Base-by-base conservation (phyloP, 2,329 filamentous ascomycete genomes). In the Sarocladium oryzae region DNA sequence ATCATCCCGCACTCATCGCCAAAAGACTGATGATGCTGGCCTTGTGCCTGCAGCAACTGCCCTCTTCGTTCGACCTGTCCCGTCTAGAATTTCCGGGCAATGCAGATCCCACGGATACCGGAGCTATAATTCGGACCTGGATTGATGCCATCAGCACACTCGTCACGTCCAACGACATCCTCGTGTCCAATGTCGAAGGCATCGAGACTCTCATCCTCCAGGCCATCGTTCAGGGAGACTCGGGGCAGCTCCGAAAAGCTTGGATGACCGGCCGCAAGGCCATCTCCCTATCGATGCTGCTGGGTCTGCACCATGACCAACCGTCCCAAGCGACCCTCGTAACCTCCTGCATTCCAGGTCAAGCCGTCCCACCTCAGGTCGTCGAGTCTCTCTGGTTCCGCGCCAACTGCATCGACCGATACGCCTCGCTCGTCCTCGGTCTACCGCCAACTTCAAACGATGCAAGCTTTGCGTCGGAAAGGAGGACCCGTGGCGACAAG, bases 211-310 rank as follows among this genome's bases (percentile, higher is more conserved):
- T 82, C 0, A 58, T 74, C 18, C 60, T 82, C 0, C 66, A 77
- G 35, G 67, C 69, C 20, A 61, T 76, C 50, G 78, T 73, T 56
- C 74, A 79, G 50, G 67, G 69, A 33, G 79, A 81, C 52, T 69
- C 68, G 1, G 79, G 79, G 1, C 78, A 78, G 41, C 64, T 80
- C 2, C 72, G 77, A 20, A 75, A 76, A 41, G 67, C 76, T 2
- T 82, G 78, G 78, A 61, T 82, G 21, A 69, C 66, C 7, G 69
- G 69, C 21, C 73, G 78, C 1, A 67, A 76, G 4, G 74, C 75
- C 4, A 61, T 81, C 32, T 70, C 68, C 41, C 64, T 80, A 35
- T 76, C 71, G 0, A 76, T 79, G 57, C 69, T 77, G 24, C 72
- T 80, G 63, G 73, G 76, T 3, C 63, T 75, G 15, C 69, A 75